Base-by-base conservation (phyloP, 2,329 filamentous ascomycete genomes). In the Cordyceps javanica region DNA sequence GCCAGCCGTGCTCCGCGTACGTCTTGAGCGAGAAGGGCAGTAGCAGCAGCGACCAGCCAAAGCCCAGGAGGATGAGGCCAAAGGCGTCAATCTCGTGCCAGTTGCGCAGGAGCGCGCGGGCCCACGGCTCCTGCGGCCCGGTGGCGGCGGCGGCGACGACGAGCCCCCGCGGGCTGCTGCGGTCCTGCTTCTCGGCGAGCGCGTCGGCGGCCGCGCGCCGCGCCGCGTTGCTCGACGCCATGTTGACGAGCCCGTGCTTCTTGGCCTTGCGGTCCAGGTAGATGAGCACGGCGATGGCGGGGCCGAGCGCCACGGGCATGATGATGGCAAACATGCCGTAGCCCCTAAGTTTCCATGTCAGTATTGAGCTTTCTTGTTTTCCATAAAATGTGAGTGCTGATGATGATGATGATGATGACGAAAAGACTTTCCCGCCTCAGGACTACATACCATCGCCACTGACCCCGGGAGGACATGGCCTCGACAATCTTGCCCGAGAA, bases 261-360 rank as follows among this genome's bases (percentile, higher is more conserved):
- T 75, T 75, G 8, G 84, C 86, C 61, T 83, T 83, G 23, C 73
- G 73, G 60, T 85, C 80, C 67, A 87, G 84, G 57, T 75, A 69
- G 55, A 80, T 74, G 56, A 87, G 73, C 2, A 83, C 73, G n/a
- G 76, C 64, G 39, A 81, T 79, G 34, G 86, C 74, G 0, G 85
- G 84, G 11, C 80, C 61, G 50, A 82, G 79, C 34, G 82, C 75
- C 6, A 80, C 73, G 0, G 83, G 83, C 5, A 84, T 67, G 41
- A 87, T 76, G 61, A 88, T 84, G 57, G 81, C 77, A 68, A 83
- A 87, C 66, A 80, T 80, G 53, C 83, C 84, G 63, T 83, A 87
- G 46, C 83, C 77, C 82, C 82, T 87, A 42, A n/a, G n/a, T n/a
- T n/a, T 73, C 62, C 19, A 36, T 25, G 30, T 49, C 19, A 49